phyloP scores from a whole-genome alignment of 768 basidiomycete species.

The Pleurotus salmoneostramineus region DNA sequence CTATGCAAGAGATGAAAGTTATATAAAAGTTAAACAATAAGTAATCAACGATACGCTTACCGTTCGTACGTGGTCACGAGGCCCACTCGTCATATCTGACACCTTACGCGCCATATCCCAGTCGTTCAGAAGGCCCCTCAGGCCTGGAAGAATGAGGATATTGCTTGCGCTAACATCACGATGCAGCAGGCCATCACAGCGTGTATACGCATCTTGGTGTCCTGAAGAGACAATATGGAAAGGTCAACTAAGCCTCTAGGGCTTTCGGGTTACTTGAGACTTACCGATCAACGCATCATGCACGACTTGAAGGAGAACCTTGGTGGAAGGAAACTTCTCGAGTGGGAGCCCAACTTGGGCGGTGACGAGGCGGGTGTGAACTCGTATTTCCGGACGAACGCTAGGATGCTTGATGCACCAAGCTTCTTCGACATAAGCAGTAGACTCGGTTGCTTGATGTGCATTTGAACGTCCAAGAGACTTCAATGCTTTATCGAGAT shows the following conservation, averaged over 20 bases:
- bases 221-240: not conserved
- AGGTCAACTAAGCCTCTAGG: no score
- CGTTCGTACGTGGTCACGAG: constrained; percentile 1
- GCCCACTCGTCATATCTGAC: not conserved
- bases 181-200: not conserved
- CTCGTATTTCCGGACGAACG: not conserved
- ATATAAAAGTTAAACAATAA: not conserved
- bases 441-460: no score
- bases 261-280: not conserved
- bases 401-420: no score
- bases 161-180: constrained; percentile 9
- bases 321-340: not conserved
- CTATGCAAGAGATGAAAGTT: constrained; percentile 5
- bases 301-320: not conserved
- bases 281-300: constrained; percentile 4
- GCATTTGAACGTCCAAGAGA: no score
- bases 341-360: not conserved
- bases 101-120: constrained; percentile 5
- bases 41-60: not conserved
- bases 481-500: no score
- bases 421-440: no score
- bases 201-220: constrained; percentile 1
- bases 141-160: not conserved
- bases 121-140: constrained; percentile 6
- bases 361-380: not conserved